Base-by-base conservation (phyloP, 305 asterid genomes). In the Fraxinus floribunda region DNA sequence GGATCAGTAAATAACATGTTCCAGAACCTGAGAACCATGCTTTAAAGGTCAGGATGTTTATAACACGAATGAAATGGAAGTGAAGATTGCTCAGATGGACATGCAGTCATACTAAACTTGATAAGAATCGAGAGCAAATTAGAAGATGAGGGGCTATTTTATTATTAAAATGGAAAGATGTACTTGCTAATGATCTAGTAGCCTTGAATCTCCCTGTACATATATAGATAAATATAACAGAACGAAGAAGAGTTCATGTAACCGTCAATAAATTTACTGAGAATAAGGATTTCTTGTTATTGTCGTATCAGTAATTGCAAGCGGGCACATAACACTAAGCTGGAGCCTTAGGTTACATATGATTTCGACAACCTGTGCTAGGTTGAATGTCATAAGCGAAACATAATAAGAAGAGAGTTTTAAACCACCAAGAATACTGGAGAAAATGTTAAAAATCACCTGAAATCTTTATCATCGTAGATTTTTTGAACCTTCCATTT, bases 391-490 rank as follows among this genome's bases (percentile, higher is more conserved):
- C 6, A 49, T 0, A 49, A 13, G 20, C 18, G 60, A 49, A 49
- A 49, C 20, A 52, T 52, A 52, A 16, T 52, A n/a, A 55, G 18
- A 55, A 55, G 64, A 55, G 24, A 55, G 24, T 5, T 55, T 22
- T 24, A 24, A 64, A 62, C 71, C 34, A 3, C 79, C 44, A 55
- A 75, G 35, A 22, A 78, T 26, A 72, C 3, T 36, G 36, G 15
- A 81, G 36, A 20, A 13, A 24, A 74, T 20, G 5, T 24, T 78
- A 22, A 77, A 15, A 35, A 4, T 52, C 4, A 93, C 98, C 98
- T 94, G 97, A 94, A 94, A 79, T 95, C 98, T 70, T 80, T 89
- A 76, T 94, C 98, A 82, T 95, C 98, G 55, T 77, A 93, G n/a
- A 94, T 91, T 82, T 87, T 93, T 84, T 95, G 95, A 75, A 91